Evolutionary conservation across 176 grass and related monocot species (phyloP).

Genomic region (Secale cereale): DNA sequence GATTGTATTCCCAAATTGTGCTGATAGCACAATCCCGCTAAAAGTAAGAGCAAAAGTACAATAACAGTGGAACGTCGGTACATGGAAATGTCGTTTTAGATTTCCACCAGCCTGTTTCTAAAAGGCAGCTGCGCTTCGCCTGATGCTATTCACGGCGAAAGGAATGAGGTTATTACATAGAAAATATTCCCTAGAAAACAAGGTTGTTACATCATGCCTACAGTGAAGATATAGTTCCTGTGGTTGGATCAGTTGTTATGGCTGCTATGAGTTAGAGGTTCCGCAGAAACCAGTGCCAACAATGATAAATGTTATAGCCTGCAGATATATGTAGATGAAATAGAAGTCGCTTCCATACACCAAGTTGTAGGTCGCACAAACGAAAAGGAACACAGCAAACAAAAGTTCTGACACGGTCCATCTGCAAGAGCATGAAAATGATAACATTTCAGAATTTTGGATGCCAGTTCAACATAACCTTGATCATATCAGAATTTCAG

Average conservation of each 20-base stretch:
- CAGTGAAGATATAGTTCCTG: constrained; percentile 2
- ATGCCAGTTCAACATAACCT: not conserved
- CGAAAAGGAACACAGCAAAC: constrained; percentile 58
- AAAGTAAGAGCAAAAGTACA: constrained; percentile 2
- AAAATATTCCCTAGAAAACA: not conserved
- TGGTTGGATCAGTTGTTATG: constrained; percentile 17
- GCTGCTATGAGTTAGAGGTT: constrained; percentile 43
- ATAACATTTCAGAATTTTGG: not conserved
- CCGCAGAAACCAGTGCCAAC: constrained; percentile 78
- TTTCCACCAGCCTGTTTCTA: not conserved
- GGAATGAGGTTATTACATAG: constrained; percentile 14
- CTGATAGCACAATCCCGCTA: not conserved
- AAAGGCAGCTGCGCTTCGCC: not conserved
- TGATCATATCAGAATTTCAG: not conserved
- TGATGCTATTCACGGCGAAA: not conserved
- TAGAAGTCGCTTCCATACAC: constrained; percentile 51
- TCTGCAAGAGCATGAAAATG: constrained; percentile 35
- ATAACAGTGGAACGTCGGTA: not conserved
- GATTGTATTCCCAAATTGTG: not conserved
- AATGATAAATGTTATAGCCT: constrained; percentile 82
- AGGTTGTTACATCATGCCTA: not conserved
- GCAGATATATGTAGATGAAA: constrained; percentile 83
- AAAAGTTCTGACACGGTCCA: constrained; percentile 60
- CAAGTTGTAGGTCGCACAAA: constrained; percentile 74
- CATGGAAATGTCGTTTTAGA: not conserved